A percentile compares a stretch with the other conserved stretches of the same genome.
phyloP scores from a whole-genome alignment of 768 basidiomycete species.

The Kwoniella mangroviensis region DNA sequence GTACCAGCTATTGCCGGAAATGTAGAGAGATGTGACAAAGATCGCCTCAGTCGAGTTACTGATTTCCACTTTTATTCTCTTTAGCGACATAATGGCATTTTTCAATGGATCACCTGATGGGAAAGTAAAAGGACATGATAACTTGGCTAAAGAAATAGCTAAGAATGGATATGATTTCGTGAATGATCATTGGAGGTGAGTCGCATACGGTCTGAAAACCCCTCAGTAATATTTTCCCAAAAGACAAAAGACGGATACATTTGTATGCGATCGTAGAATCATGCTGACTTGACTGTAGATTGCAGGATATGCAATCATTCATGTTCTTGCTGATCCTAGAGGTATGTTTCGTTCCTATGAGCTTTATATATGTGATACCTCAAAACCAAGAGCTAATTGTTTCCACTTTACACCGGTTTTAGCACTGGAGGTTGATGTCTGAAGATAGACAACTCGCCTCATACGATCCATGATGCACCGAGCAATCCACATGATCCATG shows the following conservation, averaged over 20 bases:
- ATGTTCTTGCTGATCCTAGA: constrained; percentile 48
- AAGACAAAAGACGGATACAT: too few species aligned
- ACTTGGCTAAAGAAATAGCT: constrained; percentile 49
- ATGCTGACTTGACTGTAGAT: too few species aligned
- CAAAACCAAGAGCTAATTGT: not conserved
- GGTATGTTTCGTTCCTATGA: constrained; percentile 28
- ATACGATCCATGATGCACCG: constrained; percentile 10
- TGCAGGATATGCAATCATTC: constrained; percentile 53
- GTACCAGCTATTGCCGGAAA: too few species aligned
- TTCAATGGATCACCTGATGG: constrained; percentile 52
- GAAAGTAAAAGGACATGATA: constrained; percentile 34
- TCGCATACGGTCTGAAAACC: too few species aligned
- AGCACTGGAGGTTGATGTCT: constrained; percentile 43
- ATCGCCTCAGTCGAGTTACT: too few species aligned
- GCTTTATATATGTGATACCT: not conserved
- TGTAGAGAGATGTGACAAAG: too few species aligned
- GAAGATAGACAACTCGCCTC: constrained; percentile 31
- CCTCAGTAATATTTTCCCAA: too few species aligned
- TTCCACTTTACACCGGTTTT: not conserved
- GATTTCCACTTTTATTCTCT: not conserved
- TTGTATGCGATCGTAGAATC: too few species aligned
- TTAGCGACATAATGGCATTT: constrained; percentile 52
- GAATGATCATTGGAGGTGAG: constrained; percentile 46
- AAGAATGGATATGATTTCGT: constrained; percentile 42
- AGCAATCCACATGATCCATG: too few species aligned